phyloP scores from a whole-genome alignment of 1,139 yeast species.

The Taphrina deformans region DNA sequence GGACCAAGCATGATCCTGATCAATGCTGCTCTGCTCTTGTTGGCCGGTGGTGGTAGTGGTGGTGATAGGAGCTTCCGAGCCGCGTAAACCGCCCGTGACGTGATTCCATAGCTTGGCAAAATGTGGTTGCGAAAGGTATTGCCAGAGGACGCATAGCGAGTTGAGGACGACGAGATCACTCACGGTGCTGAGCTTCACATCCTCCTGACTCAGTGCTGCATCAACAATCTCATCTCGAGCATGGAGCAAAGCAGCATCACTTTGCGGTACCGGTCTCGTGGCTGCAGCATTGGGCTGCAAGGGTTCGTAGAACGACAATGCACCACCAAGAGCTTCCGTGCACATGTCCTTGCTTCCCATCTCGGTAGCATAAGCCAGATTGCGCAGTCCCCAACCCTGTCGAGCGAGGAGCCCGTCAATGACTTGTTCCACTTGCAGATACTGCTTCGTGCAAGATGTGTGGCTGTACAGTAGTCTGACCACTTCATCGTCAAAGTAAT shows the following conservation, averaged over 20 bases:
- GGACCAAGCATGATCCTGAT: not conserved
- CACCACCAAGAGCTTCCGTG: constrained; percentile 28
- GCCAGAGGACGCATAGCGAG: constrained; percentile 19
- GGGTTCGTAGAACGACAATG: constrained; percentile 11
- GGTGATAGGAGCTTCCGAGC: no score
- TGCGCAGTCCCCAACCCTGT: constrained; percentile 15
- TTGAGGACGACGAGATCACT: constrained; percentile 5
- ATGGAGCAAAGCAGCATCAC: not conserved
- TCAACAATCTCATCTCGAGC: constrained; percentile 1
- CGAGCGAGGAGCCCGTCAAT: constrained; percentile 13
- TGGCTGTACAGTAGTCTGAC: constrained; percentile 9
- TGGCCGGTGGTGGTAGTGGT: no score
- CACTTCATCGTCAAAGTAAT: constrained; percentile 30
- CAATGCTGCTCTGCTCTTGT: not conserved
- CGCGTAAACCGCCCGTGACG: no score
- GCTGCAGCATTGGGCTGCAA: not conserved
- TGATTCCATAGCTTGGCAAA: not conserved
- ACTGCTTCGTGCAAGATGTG: not conserved
- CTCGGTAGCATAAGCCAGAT: constrained; percentile 15
- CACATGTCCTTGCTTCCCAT: constrained; percentile 25
- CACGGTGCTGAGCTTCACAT: not conserved
- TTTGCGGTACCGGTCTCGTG: not conserved
- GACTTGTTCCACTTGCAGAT: constrained; percentile 11
- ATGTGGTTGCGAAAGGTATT: not conserved
- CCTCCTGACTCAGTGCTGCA: not conserved